These are phyloP conservation scores for Saccharomyces hybrid DNA, from an alignment of 1,139 yeast genomes.

Conservation along the genomic window DNA sequence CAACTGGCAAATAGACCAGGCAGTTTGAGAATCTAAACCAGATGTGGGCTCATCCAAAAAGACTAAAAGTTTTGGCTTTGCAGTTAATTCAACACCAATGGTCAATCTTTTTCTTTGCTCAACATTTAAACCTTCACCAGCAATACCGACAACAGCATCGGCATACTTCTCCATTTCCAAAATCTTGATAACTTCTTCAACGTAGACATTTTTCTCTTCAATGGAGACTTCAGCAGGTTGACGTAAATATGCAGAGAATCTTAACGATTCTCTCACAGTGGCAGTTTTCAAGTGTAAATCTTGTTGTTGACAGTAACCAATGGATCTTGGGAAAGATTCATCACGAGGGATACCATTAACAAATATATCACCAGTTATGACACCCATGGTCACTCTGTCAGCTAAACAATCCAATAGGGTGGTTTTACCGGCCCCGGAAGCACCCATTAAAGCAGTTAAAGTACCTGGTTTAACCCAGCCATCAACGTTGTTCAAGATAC, in stretches of 20 bases:
- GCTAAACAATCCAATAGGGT: conserved; percentile 54
- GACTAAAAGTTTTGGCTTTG: conserved; percentile 43
- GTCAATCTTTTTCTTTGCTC: conserved; percentile 56
- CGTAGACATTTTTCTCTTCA: conserved; percentile 42
- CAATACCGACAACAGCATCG: conserved; percentile 49
- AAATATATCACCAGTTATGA: conserved; percentile 50
- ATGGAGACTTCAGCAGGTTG: conserved; percentile 44
- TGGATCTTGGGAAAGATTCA: conserved; percentile 45
- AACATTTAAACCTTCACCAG: conserved; percentile 50
- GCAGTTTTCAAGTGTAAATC: conserved; percentile 48
- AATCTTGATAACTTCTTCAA: conserved; percentile 44
- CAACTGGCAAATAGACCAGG: conserved; percentile 46
- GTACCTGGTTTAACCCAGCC: conserved; percentile 51
- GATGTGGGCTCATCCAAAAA: conserved; percentile 50
- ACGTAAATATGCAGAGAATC: conserved; percentile 49
- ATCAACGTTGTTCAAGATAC: conserved; percentile 40
- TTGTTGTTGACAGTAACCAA: conserved; percentile 58
- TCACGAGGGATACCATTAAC: conserved; percentile 46
- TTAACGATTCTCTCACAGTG: conserved; percentile 49
- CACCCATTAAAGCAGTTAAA: conserved; percentile 60
- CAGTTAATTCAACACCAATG: conserved; percentile 50
- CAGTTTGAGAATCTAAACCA: conserved; percentile 49
- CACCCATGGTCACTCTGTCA: conserved; percentile 46
- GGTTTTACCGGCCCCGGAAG: conserved; percentile 68
- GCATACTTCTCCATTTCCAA: conserved; percentile 48